Percentiles rank a stretch among this genome's conserved stretches.
These are phyloP conservation scores for Ascochyta fabae DNA, from an alignment of 2,329 filamentous ascomycete genomes.

Conservation along the genomic window DNA sequence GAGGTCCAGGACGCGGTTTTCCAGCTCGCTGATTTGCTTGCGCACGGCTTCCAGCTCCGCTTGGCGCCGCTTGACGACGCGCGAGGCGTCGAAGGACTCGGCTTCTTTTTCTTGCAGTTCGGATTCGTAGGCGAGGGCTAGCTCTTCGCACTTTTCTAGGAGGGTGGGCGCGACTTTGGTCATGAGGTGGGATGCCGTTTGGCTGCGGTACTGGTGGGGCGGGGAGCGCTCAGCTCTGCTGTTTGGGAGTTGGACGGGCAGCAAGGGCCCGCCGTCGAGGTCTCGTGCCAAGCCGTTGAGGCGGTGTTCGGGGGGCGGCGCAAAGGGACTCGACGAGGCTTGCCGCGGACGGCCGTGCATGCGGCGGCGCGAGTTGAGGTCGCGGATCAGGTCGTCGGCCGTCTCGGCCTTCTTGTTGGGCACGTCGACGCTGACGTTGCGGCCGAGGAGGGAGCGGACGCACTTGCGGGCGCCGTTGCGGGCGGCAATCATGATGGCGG, in stretches of 20 bases:
- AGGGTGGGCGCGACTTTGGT: constrained; percentile 65
- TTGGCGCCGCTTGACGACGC: constrained; percentile 65
- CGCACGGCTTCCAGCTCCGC: constrained; percentile 68
- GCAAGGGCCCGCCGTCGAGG: constrained; percentile 33
- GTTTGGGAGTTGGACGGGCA: constrained; percentile 35
- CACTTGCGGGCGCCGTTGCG: constrained; percentile 84
- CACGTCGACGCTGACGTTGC: constrained; percentile 83
- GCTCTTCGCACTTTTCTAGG: constrained; percentile 53
- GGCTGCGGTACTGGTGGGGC: constrained; percentile 49
- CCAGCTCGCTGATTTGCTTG: constrained; percentile 64
- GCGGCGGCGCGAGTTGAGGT: constrained; percentile 71
- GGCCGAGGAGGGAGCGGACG: constrained; percentile 69
- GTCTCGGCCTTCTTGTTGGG: constrained; percentile 81
- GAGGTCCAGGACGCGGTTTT: constrained; percentile 37
- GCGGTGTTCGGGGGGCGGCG: constrained; percentile 45
- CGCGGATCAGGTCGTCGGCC: constrained; percentile 82
- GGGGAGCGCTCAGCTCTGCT: constrained; percentile 26
- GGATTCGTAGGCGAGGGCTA: constrained; percentile 67
- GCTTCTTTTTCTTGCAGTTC: constrained; percentile 76
- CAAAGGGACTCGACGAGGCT: constrained; percentile 73
- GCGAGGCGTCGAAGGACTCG: constrained; percentile 55
- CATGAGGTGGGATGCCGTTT: constrained; percentile 65
- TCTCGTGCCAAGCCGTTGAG: constrained; percentile 35
- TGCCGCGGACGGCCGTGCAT: constrained; percentile 65
- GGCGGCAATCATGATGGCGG: constrained; percentile 84